phyloP scores from a whole-genome alignment of 1,284 basidiomycete genomes.

The Coniferiporia sulphurascens region DNA sequence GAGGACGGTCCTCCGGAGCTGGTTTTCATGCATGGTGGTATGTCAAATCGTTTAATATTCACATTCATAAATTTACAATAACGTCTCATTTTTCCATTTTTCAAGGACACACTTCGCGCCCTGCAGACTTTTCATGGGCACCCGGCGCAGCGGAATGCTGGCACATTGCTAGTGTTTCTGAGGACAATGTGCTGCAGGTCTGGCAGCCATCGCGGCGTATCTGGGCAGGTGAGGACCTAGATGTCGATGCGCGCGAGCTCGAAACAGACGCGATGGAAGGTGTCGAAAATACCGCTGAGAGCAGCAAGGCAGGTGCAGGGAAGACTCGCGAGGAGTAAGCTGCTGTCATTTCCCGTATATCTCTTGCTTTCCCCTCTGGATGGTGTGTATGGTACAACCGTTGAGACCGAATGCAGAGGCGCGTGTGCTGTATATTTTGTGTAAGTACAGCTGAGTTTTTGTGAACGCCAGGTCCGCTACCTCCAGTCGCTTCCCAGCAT shows the following conservation, averaged over 20 bases:
- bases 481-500: background rate
- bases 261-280: constrained; percentile 75
- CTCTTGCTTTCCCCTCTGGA: background rate
- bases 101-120: constrained; percentile 72
- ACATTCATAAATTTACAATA: background rate
- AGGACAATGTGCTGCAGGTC: constrained; percentile 85
- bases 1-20: constrained; percentile 97
- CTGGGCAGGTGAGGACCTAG: constrained; percentile 79
- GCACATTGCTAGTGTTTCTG: constrained; percentile 74
- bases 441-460: background rate
- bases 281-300: constrained; percentile 40
- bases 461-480: background rate
- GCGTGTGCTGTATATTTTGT: background rate
- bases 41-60: constrained; percentile 16
- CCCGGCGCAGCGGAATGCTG: constrained; percentile 71
- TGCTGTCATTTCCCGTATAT: background rate
- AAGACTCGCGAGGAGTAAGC: constrained; percentile 2
- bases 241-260: constrained; percentile 71
- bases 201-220: constrained; percentile 87
- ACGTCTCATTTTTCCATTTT: constrained; percentile 1
- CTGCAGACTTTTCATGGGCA: constrained; percentile 83
- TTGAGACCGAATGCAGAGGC: background rate
- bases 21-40: constrained; percentile 88
- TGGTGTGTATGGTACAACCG: background rate
- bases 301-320: background rate